Evolutionary conservation across 2,329 filamentous ascomycete genomes (phyloP), one percentile per base, ranked within the genome.

Genomic region (Orbilia quercus): DNA sequence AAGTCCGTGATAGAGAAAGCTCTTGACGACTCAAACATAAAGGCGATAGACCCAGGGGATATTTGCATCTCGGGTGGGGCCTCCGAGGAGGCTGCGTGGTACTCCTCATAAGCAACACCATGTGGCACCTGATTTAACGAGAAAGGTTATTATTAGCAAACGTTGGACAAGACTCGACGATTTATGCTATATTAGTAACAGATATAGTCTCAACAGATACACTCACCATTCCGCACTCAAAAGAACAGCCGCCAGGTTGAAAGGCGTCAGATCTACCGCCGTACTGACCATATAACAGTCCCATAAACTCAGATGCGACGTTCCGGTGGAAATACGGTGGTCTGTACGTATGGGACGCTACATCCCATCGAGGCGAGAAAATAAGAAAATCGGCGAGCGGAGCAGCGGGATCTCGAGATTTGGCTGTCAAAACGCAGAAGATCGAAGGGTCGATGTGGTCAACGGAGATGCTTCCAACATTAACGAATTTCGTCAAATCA

Each of bases 1-100:
- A 89, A 91, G 67, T 89, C 86, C 1, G 89, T 90, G 25, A 91
- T 88, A 0, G 88, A 89, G 1, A 91, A 84, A 87, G 90, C 89
- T 62, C 90, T 78, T 63, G 84, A 88, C 75, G 85, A 89, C 82
- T 89, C 87, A 76, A 89, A 89, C 87, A 89, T 89, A 77, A 89
- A 89, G 0, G 87, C 87, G 77, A 87, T 88, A 77, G 86, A 88
- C 12, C 86, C 86, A 31, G 81, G 82, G 1, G 87, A 87, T 1
- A 89, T 87, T 78, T 87, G 85, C 34, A 80, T 81, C 0, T 87
- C 86, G 79, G 82, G 82, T 60, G 88, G 80, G 58, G 86, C 81
- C 1, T 83, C 85, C 55, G 84, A 83, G 11, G 84, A 82, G 9
- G 87, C 87, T 18, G 84, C 86, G 79, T 86, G 85, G 65, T 83